phyloP scores from a whole-genome alignment of 352 stramenopile species.

The Phytopythium kandeliae region DNA sequence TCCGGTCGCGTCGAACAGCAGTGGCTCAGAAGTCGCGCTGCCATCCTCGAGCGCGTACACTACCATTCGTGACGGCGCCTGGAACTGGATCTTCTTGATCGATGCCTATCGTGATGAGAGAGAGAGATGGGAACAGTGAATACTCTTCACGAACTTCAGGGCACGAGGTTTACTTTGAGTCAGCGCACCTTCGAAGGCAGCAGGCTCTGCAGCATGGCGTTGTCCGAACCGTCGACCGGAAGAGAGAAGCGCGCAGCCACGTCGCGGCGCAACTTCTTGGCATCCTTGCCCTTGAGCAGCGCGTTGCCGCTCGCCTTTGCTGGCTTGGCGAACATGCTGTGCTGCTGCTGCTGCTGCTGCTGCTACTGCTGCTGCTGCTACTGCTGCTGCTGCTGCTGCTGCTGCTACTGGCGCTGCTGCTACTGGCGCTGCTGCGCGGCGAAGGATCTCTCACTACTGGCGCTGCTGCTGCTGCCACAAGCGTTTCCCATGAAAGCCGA shows the following conservation, averaged over 20 bases:
- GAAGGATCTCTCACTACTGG: too few species aligned
- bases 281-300: conserved; percentile 81
- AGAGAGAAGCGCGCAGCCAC: conserved; percentile 25
- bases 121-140: not conserved
- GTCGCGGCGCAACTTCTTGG: conserved; percentile 79
- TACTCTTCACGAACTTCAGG: too few species aligned
- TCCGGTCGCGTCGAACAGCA: conserved; percentile 69
- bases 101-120: conserved; percentile 11
- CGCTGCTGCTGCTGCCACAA: too few species aligned
- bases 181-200: conserved; percentile 36
- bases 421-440: too few species aligned
- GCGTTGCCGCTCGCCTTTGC: conserved; percentile 72
- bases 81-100: conserved; percentile 75
- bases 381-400: conserved; percentile 18
- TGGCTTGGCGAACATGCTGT: conserved; percentile 74
- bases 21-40: conserved; percentile 28
- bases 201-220: conserved; percentile 29
- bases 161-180: too few species aligned
- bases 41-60: conserved; percentile 57
- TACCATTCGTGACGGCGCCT: conserved; percentile 64
- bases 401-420: conserved; percentile 25
- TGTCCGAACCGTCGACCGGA: conserved; percentile 25
- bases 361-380: conserved; percentile 7
- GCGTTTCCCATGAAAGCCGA: too few species aligned
- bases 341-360: not conserved